phyloP scores from a whole-genome alignment of 176 grass and related monocot genomes.

The Elaeis guineensis region DNA sequence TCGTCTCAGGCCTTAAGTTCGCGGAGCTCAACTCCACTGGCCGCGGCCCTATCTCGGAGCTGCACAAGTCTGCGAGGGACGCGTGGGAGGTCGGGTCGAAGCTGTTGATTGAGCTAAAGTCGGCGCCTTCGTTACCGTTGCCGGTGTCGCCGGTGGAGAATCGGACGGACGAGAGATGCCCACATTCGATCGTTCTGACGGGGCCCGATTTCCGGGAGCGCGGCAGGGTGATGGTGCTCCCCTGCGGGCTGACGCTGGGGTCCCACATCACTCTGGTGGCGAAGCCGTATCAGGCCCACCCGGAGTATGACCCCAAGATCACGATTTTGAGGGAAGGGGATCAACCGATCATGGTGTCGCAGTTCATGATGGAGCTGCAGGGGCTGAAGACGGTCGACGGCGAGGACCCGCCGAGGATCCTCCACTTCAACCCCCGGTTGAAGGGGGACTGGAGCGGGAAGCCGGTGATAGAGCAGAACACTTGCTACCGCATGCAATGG shows the following conservation, averaged over 20 bases:
- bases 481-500: constrained; percentile 12
- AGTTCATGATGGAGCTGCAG: constrained; percentile 13
- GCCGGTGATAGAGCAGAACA: constrained; percentile 11
- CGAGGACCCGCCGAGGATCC: constrained; percentile 1
- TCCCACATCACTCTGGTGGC: constrained; percentile 14
- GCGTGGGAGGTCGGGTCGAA: constrained; percentile 48
- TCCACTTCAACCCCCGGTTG: constrained; percentile 9
- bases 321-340: constrained; percentile 4
- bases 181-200: not conserved
- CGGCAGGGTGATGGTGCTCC: not conserved
- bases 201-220: constrained; percentile 1
- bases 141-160: not conserved
- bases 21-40: constrained; percentile 39
- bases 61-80: constrained; percentile 55
- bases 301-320: constrained; percentile 6
- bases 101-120: constrained; percentile 38
- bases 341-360: constrained; percentile 8
- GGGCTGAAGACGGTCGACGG: constrained; percentile 6
- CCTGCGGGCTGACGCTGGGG: constrained; percentile 11
- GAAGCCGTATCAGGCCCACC: not conserved
- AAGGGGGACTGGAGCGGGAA: constrained; percentile 11
- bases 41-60: constrained; percentile 25
- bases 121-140: not conserved
- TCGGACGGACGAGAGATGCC: constrained; percentile 5
- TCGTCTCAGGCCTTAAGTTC: constrained; percentile 60